Evolutionary conservation across 169 alveolate species (phyloP), one percentile per base, ranked within the genome.

Genomic region (Plasmodium gaboni): DNA sequence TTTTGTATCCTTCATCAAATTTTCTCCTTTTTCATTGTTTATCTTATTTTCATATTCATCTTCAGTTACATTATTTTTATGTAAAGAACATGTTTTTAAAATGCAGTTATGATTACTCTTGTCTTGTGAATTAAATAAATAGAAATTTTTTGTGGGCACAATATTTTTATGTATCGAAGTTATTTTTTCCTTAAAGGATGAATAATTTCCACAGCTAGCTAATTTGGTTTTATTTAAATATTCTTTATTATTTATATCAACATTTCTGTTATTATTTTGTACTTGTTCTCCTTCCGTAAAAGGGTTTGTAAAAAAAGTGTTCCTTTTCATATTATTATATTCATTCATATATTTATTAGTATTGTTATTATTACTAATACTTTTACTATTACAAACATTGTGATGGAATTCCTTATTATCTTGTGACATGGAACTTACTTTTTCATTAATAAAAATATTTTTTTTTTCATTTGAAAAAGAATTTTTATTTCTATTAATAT

Each of bases 101-200:
- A 76, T 22, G 26, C 76, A 76, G 28, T 64, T 76, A 13, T 61
- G 63, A 17, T 17, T 48, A 26, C 46, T 22, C 65, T 48, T 28
- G 7, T 76, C 69, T 19, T 12, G 55, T 15, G 73, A 17, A 19
- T 6, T 74, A 15, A 22, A 24, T 8, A 19, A 74, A 44, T 59
- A 59, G 48, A 60, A 38, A 38, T 12, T 74, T 42, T 53, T 60
- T 51, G 59, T 74, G 12, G 15, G 87, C 22, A 10, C 51, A 26
- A 32, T 73, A 26, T 57, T 24, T 32, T 55, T 26, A 19, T 73
- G 87, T 5, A 73, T 44, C 24, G 87, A 57, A 46, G 87, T 73
- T 73, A 59, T 46, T 19, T 73, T 73, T 15, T 73, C 26, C 7
- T 73, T 73, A 59, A 57, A 59, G 42, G 60, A n/a, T 19, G 73